A percentile compares a stretch with the other conserved stretches of the same genome.
phyloP scores from a whole-genome alignment of 495 filamentous ascomycete species.

The Cryomyces antarcticus region DNA sequence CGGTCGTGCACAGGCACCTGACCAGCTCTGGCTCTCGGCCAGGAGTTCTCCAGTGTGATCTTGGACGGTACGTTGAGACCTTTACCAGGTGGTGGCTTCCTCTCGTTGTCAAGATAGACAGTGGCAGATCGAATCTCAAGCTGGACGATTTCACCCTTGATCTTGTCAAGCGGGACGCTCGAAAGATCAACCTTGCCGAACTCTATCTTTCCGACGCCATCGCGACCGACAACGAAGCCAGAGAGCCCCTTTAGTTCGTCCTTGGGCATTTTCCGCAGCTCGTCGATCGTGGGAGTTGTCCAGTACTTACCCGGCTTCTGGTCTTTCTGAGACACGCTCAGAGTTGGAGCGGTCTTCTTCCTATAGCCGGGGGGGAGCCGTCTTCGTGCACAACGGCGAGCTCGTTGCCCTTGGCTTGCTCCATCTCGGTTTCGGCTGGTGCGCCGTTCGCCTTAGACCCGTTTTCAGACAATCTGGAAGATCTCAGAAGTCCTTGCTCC shows the following conservation, averaged over 20 bases:
- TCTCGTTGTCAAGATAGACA: slow-evolving; percentile 73
- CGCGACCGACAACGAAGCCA: slow-evolving; percentile 62
- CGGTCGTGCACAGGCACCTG: slow-evolving; percentile 30
- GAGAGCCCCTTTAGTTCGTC: slow-evolving; percentile 48
- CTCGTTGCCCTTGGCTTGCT: slow-evolving; percentile 53
- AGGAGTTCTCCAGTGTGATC: slow-evolving; percentile 73
- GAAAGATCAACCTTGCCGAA: slow-evolving; percentile 75
- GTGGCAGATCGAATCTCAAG: slow-evolving; percentile 58
- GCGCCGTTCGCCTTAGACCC: slow-evolving; percentile 26
- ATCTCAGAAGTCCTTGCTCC: slow-evolving; percentile 47
- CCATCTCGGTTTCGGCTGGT: slow-evolving; percentile 38
- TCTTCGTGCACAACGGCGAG: slow-evolving; percentile 65
- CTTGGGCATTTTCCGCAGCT: slow-evolving; percentile 53
- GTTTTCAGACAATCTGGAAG: slow-evolving; percentile 16
- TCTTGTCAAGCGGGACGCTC: slow-evolving; percentile 43
- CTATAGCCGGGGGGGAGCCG: slow-evolving; percentile 19
- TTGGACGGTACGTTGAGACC: slow-evolving; percentile 80
- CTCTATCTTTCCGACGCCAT: slow-evolving; percentile 53
- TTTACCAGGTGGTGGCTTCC: slow-evolving; percentile 68
- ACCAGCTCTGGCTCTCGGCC: slow-evolving; percentile 52
- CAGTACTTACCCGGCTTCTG: slow-evolving; percentile 58
- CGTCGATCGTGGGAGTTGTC: slow-evolving; percentile 52
- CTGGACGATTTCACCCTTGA: slow-evolving; percentile 52
- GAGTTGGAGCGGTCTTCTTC: slow-evolving; percentile 1
- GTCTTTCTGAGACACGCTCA: slow-evolving; percentile 18